phyloP scores from a whole-genome alignment of 805 yeast genomes.

The Diddensiella transvaalensis region DNA sequence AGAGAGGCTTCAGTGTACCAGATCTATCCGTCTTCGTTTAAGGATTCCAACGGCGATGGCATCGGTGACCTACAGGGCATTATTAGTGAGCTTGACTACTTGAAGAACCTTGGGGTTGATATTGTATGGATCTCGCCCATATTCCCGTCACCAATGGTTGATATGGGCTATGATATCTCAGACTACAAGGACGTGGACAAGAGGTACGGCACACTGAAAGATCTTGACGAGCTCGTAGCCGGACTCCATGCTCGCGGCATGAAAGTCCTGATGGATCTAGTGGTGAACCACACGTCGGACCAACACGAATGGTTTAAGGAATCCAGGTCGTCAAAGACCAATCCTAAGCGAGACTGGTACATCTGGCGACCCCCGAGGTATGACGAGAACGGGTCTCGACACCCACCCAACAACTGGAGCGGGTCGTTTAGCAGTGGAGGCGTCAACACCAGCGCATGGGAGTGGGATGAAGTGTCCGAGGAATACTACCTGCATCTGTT shows the following conservation, averaged over 20 bases:
- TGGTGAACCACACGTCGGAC: conserved; percentile 54
- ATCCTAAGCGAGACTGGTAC: conserved; percentile 60
- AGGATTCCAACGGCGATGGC: conserved; percentile 59
- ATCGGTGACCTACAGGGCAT: conserved; percentile 56
- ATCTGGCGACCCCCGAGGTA: conserved; percentile 51
- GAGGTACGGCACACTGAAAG: conserved; percentile 51
- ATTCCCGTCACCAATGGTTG: conserved; percentile 56
- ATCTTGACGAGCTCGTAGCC: conserved; percentile 46
- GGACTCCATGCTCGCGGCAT: conserved; percentile 48
- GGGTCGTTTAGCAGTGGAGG: conserved; percentile 45
- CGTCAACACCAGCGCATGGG: conserved; percentile 45
- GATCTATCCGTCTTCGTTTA: conserved; percentile 60
- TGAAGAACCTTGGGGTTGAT: conserved; percentile 50
- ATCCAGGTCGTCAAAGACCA: conserved; percentile 46
- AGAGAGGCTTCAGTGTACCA: conserved; percentile 54
- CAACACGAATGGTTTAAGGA: conserved; percentile 59
- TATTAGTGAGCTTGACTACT: conserved; percentile 47
- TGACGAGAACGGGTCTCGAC: conserved; percentile 46
- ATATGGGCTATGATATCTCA: conserved; percentile 61
- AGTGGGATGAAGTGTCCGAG: conserved; percentile 48
- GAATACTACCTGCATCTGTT: conserved; percentile 55
- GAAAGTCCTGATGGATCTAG: conserved; percentile 52
- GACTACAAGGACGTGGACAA: conserved; percentile 51
- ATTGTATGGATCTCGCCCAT: conserved; percentile 56
- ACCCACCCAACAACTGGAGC: conserved; percentile 56